A percentile compares a stretch with the other conserved stretches of the same genome.
Evolutionary conservation across 331 rosid genomes (phyloP).

Genomic region (Erythrophleum ivorense): DNA sequence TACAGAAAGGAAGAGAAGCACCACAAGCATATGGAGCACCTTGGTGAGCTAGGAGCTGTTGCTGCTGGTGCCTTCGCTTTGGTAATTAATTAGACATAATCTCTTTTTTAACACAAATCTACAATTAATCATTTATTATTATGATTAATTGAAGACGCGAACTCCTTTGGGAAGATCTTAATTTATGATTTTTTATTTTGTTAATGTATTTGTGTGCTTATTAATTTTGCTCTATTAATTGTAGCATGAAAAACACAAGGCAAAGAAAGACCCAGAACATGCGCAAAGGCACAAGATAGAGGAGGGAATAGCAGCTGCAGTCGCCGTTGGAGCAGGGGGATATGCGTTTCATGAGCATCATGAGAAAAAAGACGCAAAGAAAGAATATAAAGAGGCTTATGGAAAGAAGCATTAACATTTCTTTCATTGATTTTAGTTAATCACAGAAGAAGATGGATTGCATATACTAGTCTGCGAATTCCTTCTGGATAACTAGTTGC

Average conservation of each 20-base stretch:
- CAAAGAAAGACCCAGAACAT: conserved; percentile 53
- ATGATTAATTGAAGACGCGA: neutral
- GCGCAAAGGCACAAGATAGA: conserved; percentile 54
- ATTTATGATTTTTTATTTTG: too few relatives aligned
- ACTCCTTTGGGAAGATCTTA: too few relatives aligned
- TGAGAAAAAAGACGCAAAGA: conserved; percentile 51
- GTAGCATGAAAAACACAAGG: conserved; percentile 12
- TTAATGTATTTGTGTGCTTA: too few relatives aligned
- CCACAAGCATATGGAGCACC: neutral
- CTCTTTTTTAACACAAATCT: neutral
- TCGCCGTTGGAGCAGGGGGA: conserved; percentile 53
- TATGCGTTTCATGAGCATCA: conserved; percentile 60
- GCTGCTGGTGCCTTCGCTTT: neutral
- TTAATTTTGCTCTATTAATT: too few relatives aligned
- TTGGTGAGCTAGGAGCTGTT: neutral
- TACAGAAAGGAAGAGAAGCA: conserved; percentile 12
- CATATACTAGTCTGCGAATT: neutral
- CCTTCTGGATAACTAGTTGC: too few relatives aligned
- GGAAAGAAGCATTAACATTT: conserved; percentile 55
- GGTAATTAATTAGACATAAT: neutral
- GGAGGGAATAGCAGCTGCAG: conserved; percentile 53
- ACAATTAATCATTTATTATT: neutral
- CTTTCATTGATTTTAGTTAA: conserved; percentile 29
- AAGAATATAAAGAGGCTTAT: conserved; percentile 44
- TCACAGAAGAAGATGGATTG: neutral